Base-by-base conservation (phyloP, 1,284 basidiomycete species). In the Butyriboletus appendiculatus region DNA sequence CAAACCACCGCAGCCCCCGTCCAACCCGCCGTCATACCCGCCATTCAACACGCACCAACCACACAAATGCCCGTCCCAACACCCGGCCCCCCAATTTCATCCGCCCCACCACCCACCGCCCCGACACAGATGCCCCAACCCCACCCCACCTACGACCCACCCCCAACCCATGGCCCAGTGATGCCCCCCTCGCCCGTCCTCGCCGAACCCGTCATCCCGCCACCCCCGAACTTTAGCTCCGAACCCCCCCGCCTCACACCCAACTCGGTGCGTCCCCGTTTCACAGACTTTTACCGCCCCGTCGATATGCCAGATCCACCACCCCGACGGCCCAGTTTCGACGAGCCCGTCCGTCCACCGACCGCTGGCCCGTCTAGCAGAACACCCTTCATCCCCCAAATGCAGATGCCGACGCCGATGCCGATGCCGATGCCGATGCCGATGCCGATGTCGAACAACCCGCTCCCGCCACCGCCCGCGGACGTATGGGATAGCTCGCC, bases 401-500 rank as follows among this genome's bases (percentile, higher is more conserved):
- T 45, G 45, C 41, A 57, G 8, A 62, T 62, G 52, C 60, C 59
- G 0, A 45, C 24, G 24, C 24, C 5, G 24, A 24, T 24, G 24
- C 24, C 24, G 24, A 24, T 24, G 24, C 24, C 24, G 24, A 24
- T 3, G 6, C 46, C 51, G n/a, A 46, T 3, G 6, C 46, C 51
- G n/a, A 46, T 54, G 33, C 50, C 57, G n/a, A 34, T 5, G 26
- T 57, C 52, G 1, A 40, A 35, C 18, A 81, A 84, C 60, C 81
- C 80, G 3, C 76, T 85, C 11, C 82, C 83, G 0, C 50, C 59
- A 3, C 82, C 76, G 0, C 82, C 83, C 0, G 66, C 68, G 34
- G 76, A 84, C 56, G 50, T 84, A 6, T 82, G 81, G 62, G 70
- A 76, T 7, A 69, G 69, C 35, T 73, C 78, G 0, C 81, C 81